Percentiles rank a stretch among this genome's conserved stretches.
phyloP scores from a whole-genome alignment of 352 stramenopile genomes.

The Globisporangium middletonii region DNA sequence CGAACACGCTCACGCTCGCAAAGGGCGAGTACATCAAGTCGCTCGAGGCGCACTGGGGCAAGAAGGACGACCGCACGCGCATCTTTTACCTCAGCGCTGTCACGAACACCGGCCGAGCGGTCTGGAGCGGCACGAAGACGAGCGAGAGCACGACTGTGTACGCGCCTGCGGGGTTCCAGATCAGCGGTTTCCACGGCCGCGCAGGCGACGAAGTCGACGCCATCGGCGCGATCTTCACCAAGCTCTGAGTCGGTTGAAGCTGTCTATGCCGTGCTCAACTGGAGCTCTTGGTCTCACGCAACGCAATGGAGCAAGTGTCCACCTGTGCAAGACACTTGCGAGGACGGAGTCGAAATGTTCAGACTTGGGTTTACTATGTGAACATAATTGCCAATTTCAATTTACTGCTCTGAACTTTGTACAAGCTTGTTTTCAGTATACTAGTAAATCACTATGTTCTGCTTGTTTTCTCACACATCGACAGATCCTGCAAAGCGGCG shows the following conservation, averaged over 20 bases:
- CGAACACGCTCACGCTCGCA: constrained; percentile 28
- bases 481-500: too few species aligned
- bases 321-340: too few species aligned
- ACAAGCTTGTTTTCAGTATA: too few species aligned
- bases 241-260: constrained; percentile 13
- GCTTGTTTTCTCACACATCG: too few species aligned
- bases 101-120: constrained; percentile 26
- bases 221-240: constrained; percentile 41
- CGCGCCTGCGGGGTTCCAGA: constrained; percentile 33
- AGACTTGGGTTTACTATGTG: too few species aligned
- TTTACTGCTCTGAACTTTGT: too few species aligned
- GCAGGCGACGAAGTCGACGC: constrained; percentile 32
- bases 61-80: constrained; percentile 28
- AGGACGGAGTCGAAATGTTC: too few species aligned
- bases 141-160: constrained; percentile 21
- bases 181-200: constrained; percentile 45
- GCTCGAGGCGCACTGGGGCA: constrained; percentile 40
- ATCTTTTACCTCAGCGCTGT: constrained; percentile 41
- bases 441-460: too few species aligned
- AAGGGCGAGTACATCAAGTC: constrained; percentile 35
- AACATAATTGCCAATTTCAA: too few species aligned
- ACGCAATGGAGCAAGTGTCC: too few species aligned
- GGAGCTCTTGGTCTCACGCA: too few species aligned
- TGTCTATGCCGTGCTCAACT: too few species aligned
- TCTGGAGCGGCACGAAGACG: constrained; percentile 28